Evolutionary conservation across 2,329 filamentous ascomycete genomes (phyloP).

Genomic region (Diplodia scrobiculata): DNA sequence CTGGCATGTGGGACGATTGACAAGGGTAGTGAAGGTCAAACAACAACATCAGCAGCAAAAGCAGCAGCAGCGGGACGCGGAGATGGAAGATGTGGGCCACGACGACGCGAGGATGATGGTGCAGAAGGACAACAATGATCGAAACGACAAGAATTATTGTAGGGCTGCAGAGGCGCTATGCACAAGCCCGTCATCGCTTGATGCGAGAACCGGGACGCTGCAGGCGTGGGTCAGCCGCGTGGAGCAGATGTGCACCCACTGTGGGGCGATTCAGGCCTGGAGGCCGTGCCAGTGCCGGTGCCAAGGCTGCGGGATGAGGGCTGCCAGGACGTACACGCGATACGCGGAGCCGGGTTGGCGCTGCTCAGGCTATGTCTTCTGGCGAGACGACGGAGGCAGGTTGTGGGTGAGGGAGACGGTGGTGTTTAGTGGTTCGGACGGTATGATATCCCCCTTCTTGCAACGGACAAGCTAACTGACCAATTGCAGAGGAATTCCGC

Average conservation of each 20-base stretch:
- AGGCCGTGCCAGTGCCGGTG: constrained; percentile 38
- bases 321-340: constrained; percentile 39
- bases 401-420: constrained; percentile 36
- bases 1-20: constrained; percentile 41
- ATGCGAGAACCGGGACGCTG: background rate
- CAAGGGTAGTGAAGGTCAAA: constrained; percentile 34
- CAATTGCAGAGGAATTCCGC: background rate
- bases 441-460: background rate
- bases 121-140: too few species aligned
- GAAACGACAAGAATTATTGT: background rate
- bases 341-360: constrained; percentile 30
- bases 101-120: background rate
- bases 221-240: constrained; percentile 34
- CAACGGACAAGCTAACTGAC: background rate
- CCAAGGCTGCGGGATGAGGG: constrained; percentile 37
- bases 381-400: constrained; percentile 3
- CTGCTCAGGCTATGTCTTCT: constrained; percentile 10
- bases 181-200: background rate
- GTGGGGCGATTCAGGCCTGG: constrained; percentile 39
- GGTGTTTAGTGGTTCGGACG: background rate
- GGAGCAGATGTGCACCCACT: constrained; percentile 43
- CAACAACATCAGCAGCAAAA: too few species aligned
- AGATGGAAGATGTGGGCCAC: background rate
- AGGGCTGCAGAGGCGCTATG: background rate
- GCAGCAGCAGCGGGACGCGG: background rate